These are phyloP conservation scores for Colletotrichum chlorophyti DNA, from an alignment of 2,329 filamentous ascomycete genomes.

Conservation along the genomic window DNA sequence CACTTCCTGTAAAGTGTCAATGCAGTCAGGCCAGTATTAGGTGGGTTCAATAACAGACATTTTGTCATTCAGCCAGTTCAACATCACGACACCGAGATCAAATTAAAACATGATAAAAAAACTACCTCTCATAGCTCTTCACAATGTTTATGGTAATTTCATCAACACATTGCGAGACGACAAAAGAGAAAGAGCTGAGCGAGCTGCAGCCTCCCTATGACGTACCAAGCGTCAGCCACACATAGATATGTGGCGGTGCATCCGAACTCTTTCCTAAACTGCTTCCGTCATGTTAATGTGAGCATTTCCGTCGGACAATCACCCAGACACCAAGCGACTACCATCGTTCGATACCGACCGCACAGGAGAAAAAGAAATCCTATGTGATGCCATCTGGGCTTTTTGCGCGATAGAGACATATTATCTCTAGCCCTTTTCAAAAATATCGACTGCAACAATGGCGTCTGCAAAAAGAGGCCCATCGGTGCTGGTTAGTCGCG, in stretches of 20 bases:
- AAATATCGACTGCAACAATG: slow-evolving; percentile 38
- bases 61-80: no score
- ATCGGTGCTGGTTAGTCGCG: slow-evolving; percentile 62
- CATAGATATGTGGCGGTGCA: slow-evolving; percentile 17
- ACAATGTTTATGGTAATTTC: no score
- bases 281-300: slow-evolving; percentile 20
- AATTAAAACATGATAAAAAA: no score
- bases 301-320: not conserved
- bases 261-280: slow-evolving; percentile 10
- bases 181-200: not conserved
- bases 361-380: no score
- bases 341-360: not conserved
- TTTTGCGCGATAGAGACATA: not conserved
- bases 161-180: not conserved
- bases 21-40: no score
- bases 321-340: slow-evolving; percentile 4
- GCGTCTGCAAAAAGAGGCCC: slow-evolving; percentile 60
- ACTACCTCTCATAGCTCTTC: no score
- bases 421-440: not conserved
- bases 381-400: not conserved
- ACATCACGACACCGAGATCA: no score
- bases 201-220: no score
- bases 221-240: slow-evolving; percentile 13
- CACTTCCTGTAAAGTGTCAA: no score
- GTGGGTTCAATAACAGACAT: no score